Percentiles rank a stretch among this genome's conserved stretches.
phyloP scores from a whole-genome alignment of 2,329 filamentous ascomycete genomes.

The Colletotrichum sp. region DNA sequence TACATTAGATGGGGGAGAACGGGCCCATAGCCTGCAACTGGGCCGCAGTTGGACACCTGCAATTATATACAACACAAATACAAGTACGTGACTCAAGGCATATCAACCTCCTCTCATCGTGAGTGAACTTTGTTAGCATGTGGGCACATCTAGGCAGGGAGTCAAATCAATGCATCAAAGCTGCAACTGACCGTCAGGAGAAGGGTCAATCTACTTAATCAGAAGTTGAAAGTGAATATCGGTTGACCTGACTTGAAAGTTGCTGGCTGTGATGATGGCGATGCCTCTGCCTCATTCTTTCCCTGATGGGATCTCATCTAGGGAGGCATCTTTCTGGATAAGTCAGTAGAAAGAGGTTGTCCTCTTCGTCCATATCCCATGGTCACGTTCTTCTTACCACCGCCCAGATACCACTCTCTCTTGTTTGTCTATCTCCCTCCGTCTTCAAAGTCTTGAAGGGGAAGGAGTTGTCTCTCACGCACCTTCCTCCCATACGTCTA shows the following conservation, averaged over 20 bases:
- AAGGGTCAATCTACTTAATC: neutral
- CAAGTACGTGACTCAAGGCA: neutral
- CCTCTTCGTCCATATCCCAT: neutral
- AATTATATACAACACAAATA: conserved; percentile 10
- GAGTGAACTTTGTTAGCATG: accelerated
- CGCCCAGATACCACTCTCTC: neutral
- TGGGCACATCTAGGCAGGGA: accelerated
- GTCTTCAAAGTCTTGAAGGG: neutral
- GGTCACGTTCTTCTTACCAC: neutral
- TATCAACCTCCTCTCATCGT: neutral
- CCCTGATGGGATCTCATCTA: accelerated
- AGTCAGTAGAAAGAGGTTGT: neutral
- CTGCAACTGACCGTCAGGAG: accelerated
- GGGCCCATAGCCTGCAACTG: neutral
- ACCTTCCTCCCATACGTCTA: neutral
- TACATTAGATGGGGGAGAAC: conserved; percentile 1
- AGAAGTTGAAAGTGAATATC: neutral
- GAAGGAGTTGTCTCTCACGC: neutral
- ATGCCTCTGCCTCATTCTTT: neutral
- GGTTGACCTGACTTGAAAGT: neutral
- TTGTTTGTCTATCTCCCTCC: neutral
- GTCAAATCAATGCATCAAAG: neutral
- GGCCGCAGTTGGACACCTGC: neutral
- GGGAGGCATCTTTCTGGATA: neutral
- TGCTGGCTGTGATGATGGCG: neutral